Evolutionary conservation across 345 rosid genomes (phyloP), one percentile per base, ranked within the genome.

Genomic region (Kernera saxatilis): DNA sequence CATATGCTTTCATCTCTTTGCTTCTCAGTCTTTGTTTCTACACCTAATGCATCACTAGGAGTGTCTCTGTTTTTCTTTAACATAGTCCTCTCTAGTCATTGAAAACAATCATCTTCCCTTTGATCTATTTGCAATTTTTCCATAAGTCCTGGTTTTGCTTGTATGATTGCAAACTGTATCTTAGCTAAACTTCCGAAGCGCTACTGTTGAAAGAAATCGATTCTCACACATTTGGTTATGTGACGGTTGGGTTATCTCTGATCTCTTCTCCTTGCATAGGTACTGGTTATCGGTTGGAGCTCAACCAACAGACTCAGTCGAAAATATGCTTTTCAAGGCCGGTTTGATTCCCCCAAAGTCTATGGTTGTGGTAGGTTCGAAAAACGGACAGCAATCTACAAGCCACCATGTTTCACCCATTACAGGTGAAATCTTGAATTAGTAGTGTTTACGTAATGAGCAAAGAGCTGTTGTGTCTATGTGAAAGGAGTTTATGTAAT

Each of bases 281-380:
- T 94, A 94, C 76, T 94, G 99, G 99, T 69, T 91, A 58, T 92
- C 99, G 0, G 98, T 94, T 37, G 98, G 98, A 69, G 99, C 98
- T 48, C 98, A 88, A 73, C 91, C 99, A 72, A 89, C 97, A 15
- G 92, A 92, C 17, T 81, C 93, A 0, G 90, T 89, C 39, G 86
- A 89, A 41, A 79, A 77, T 33, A 82, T 89, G 66, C 93, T 92
- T 49, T 89, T 87, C 82, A 84, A 95, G 76, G 85, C 95, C 22
- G 96, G 97, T 35, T 13, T 94, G 55, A 75, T 88, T 10, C 99
- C 98, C 3, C 95, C 98, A 3, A 89, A 87, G 19, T 79, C 96
- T 6, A 87, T 84, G 98, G 81, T 85, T 4, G 93, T 82, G 5
- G 77, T 84, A 79, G 90, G 84, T 48, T 85, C 82, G 21, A 91